A percentile compares a stretch with the other conserved stretches of the same genome.
phyloP scores from a whole-genome alignment of 345 rosid species.

The Eucalyptus virginea region DNA sequence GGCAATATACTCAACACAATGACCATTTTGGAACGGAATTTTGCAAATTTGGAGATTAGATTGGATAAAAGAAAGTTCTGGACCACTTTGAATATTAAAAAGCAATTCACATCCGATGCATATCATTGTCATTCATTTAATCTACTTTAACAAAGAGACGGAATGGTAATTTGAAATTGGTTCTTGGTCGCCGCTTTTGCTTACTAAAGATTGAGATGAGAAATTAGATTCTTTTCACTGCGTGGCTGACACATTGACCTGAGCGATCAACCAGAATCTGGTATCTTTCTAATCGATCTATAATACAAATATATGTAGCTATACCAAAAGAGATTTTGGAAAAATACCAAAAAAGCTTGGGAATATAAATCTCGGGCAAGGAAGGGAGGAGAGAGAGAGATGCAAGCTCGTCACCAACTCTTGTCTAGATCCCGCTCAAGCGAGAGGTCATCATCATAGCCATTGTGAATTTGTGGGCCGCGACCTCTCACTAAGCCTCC shows the following conservation, averaged over 20 bases:
- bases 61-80: too few species aligned
- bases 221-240: neutral
- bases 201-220: neutral
- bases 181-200: neutral
- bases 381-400: too few species aligned
- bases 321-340: neutral
- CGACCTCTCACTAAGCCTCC: neutral
- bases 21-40: neutral
- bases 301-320: neutral
- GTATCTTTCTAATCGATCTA: neutral
- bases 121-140: neutral
- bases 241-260: neutral
- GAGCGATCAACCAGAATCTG: neutral
- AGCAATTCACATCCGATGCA: neutral
- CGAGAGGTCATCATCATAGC: neutral
- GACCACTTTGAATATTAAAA: neutral
- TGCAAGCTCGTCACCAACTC: neutral
- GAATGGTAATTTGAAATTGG: neutral
- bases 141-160: neutral
- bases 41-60: neutral
- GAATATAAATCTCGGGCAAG: neutral
- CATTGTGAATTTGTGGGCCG: neutral
- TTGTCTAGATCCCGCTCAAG: neutral
- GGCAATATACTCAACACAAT: neutral
- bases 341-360: neutral